Conservation (phyloP, 176 grass and related monocot genomes). For the Phoenix dactylifera region DNA sequence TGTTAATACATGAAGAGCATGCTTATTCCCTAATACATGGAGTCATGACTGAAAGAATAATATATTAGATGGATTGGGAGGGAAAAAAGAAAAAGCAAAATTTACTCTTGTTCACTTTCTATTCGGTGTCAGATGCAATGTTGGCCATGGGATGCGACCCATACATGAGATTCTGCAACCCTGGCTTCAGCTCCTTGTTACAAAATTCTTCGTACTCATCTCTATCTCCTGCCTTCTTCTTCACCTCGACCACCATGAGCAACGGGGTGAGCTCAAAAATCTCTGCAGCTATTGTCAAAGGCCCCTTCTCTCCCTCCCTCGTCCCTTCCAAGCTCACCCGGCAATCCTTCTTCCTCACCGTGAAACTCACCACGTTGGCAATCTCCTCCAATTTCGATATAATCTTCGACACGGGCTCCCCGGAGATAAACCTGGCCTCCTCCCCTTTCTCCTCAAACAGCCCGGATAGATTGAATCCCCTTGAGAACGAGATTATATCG, state of each 20-base stretch:
- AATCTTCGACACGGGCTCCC: slow-evolving; percentile 50
- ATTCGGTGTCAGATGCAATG: neutral
- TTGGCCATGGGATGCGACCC: slow-evolving; percentile 19
- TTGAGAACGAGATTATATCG: slow-evolving; percentile 95
- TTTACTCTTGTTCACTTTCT: neutral
- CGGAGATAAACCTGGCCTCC: slow-evolving; percentile 74
- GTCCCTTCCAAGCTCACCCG: slow-evolving; percentile 89
- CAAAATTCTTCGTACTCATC: slow-evolving; percentile 94
- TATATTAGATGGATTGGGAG: neutral
- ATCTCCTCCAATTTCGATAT: slow-evolving; percentile 86
- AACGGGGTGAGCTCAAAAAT: slow-evolving; percentile 88
- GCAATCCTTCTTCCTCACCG: slow-evolving; percentile 69
- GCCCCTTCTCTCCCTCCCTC: slow-evolving; percentile 76
- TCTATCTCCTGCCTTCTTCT: slow-evolving; percentile 78
- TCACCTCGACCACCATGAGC: slow-evolving; percentile 86
- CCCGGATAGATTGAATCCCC: slow-evolving; percentile 75
- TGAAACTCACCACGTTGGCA: slow-evolving; percentile 65
- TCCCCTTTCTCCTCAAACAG: slow-evolving; percentile 80
- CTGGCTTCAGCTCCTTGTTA: slow-evolving; percentile 78
- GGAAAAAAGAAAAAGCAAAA: neutral
- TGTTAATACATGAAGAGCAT: too few species aligned
- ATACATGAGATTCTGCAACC: slow-evolving; percentile 62
- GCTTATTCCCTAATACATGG: too few species aligned
- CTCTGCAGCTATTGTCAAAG: slow-evolving; percentile 75
- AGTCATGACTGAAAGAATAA: too few species aligned